Evolutionary conservation across 208 protist species (phyloP).

Genomic region (Giardia muris): DNA sequence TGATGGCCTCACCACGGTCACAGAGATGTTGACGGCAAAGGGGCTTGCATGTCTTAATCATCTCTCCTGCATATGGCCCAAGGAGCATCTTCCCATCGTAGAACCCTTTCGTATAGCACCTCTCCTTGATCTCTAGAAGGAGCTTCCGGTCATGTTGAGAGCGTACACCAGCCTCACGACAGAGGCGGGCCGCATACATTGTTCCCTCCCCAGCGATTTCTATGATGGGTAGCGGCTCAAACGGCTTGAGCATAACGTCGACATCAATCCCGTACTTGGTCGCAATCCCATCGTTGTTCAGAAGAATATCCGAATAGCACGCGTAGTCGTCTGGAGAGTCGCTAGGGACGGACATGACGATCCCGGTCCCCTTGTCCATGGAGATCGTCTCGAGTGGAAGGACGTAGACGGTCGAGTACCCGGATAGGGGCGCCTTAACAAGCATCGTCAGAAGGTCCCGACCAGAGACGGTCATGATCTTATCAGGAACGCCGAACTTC

Average conservation of each 20-base stretch:
- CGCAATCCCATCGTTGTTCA: slow-evolving; percentile 31
- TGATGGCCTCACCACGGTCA: slow-evolving; percentile 38
- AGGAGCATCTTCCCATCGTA: slow-evolving; percentile 76
- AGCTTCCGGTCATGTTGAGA: slow-evolving; percentile 73
- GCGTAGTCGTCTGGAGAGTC: slow-evolving; percentile 97
- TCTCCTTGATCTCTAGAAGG: slow-evolving; percentile 85
- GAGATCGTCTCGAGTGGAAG: slow-evolving; percentile 90
- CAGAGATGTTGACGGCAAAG: slow-evolving; percentile 34
- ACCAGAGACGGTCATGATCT: slow-evolving; percentile 68
- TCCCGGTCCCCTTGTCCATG: slow-evolving; percentile 77
- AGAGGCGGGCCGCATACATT: slow-evolving; percentile 61
- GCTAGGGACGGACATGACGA: slow-evolving; percentile 78
- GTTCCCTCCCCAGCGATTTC: slow-evolving; percentile 65
- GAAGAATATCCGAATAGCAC: slow-evolving; percentile 53
- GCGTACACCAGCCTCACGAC: slow-evolving; percentile 78
- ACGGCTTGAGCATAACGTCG: slow-evolving; percentile 45
- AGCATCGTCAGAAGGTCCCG: slow-evolving; percentile 69
- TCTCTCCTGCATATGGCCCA: slow-evolving; percentile 48
- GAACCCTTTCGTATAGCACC: slow-evolving; percentile 85
- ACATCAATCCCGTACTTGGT: slow-evolving; percentile 52
- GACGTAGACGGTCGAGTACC: slow-evolving; percentile 63
- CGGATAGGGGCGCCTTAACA: slow-evolving; percentile 45
- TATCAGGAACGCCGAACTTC: slow-evolving; percentile 44
- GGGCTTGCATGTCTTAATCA: slow-evolving; percentile 74
- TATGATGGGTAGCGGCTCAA: slow-evolving; percentile 79